These are phyloP conservation scores for Boehmeria nivea DNA, from an alignment of 306 rosid genomes.

Conservation along the genomic window DNA sequence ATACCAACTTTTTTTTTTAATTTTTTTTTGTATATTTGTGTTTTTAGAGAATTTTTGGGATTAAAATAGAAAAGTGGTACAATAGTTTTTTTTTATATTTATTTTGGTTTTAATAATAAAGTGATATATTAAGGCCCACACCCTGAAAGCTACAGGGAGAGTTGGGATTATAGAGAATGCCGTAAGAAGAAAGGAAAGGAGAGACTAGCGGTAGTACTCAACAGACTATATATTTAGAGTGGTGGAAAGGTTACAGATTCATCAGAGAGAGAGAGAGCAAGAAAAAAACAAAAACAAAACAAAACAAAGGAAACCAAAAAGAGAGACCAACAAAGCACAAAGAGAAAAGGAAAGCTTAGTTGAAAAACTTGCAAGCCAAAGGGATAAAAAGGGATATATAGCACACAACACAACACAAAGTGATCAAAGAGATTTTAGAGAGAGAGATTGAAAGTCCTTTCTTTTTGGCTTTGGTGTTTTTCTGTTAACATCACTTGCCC, in stretches of 20 bases:
- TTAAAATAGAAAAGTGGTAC: no score
- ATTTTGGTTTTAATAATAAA: constrained; percentile 6
- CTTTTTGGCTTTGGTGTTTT: no score
- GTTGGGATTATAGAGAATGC: constrained; percentile 47
- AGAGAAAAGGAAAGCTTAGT: constrained; percentile 35
- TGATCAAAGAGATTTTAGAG: constrained; percentile 31
- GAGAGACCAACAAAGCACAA: constrained; percentile 42
- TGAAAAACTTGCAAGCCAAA: constrained; percentile 14
- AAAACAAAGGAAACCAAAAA: constrained; percentile 31
- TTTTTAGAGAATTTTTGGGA: no score
- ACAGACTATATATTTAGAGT: constrained; percentile 49
- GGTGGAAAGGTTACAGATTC: constrained; percentile 36
- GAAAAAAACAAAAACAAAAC: neutral
- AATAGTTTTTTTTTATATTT: no score
- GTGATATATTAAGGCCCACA: constrained; percentile 16
- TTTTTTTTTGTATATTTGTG: no score
- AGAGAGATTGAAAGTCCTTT: neutral
- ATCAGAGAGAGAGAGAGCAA: constrained; percentile 17
- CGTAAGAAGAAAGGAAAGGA: constrained; percentile 86
- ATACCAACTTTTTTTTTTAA: no score
- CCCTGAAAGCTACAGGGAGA: constrained; percentile 53
- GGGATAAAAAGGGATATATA: constrained; percentile 37
- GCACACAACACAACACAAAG: constrained; percentile 21
- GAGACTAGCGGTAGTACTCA: constrained; percentile 30
- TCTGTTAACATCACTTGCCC: no score